Conservation (phyloP, 1,284 basidiomycete species). For the Coniferiporia weirii region DNA sequence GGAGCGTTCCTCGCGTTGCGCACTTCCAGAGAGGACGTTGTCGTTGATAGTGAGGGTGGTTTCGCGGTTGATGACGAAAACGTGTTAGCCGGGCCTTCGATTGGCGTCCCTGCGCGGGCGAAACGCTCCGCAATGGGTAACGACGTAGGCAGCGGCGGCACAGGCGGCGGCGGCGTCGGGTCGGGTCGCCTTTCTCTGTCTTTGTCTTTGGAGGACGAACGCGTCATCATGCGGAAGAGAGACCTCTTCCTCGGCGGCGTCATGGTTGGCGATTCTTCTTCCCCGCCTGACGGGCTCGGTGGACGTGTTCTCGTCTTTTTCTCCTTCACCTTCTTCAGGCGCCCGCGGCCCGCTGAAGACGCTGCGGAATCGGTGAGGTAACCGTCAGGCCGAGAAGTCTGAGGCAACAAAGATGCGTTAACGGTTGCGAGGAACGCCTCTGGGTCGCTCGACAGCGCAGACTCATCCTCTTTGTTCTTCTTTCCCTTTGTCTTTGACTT, state of each 20-base stretch:
- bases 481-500: slow-evolving; percentile 1
- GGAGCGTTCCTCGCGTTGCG: neutral
- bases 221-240: slow-evolving; percentile 12
- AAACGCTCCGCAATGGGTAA: slow-evolving; percentile 18
- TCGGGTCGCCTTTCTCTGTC: slow-evolving; percentile 3
- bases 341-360: slow-evolving; percentile 9
- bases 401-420: slow-evolving; percentile 8
- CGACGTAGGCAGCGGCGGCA: slow-evolving; percentile 7
- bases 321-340: slow-evolving; percentile 4
- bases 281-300: slow-evolving; percentile 1
- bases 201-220: slow-evolving; percentile 5
- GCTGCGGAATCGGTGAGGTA: slow-evolving; percentile 12
- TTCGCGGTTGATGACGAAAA: neutral
- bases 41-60: slow-evolving; percentile 1
- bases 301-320: slow-evolving; percentile 1
- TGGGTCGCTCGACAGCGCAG: slow-evolving; percentile 5
- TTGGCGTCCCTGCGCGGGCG: slow-evolving; percentile 6
- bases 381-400: neutral
- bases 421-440: slow-evolving; percentile 14
- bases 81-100: neutral
- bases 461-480: neutral
- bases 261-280: neutral
- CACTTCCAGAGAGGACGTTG: neutral
- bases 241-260: slow-evolving; percentile 7
- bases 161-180: slow-evolving; percentile 8